Percentiles rank a stretch among this genome's conserved stretches.
Evolutionary conservation across 2,329 filamentous ascomycete genomes (phyloP).

Genomic region (Hypoxylon sp.): DNA sequence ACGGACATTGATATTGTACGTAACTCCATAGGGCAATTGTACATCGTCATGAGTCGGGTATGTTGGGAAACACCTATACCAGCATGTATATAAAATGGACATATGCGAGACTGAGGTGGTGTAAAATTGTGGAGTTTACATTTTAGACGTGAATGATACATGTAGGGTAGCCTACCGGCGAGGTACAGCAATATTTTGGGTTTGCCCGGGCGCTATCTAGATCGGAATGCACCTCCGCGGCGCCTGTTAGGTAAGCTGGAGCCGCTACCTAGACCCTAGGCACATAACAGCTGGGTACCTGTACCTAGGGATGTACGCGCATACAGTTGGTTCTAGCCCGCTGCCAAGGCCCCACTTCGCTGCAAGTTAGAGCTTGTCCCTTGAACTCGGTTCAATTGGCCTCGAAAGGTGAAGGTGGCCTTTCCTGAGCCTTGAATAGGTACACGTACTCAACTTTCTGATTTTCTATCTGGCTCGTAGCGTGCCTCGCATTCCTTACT

Average conservation of each 20-base stretch:
- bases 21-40: too few relatives aligned
- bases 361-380: slow-evolving; percentile 6
- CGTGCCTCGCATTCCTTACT: slow-evolving; percentile 34
- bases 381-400: slow-evolving; percentile 26
- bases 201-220: slow-evolving; percentile 1
- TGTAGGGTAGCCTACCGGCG: too few relatives aligned
- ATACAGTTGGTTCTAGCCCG: slow-evolving; percentile 18
- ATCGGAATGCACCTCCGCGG: not conserved
- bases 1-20: not conserved
- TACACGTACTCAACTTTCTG: slow-evolving; percentile 30
- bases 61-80: too few relatives aligned
- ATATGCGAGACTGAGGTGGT: too few relatives aligned
- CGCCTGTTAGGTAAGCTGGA: not conserved
- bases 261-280: slow-evolving; percentile 10
- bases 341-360: slow-evolving; percentile 8
- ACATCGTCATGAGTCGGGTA: too few relatives aligned
- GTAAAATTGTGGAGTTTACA: not conserved
- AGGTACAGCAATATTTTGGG: not conserved
- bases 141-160: too few relatives aligned
- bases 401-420: slow-evolving; percentile 53
- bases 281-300: not conserved
- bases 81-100: too few relatives aligned
- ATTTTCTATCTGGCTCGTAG: slow-evolving; percentile 9
- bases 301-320: too few relatives aligned
- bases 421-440: slow-evolving; percentile 40